These are phyloP conservation scores for Penicillium tannophilum DNA, from an alignment of 495 filamentous ascomycete species.

Conservation along the genomic window DNA sequence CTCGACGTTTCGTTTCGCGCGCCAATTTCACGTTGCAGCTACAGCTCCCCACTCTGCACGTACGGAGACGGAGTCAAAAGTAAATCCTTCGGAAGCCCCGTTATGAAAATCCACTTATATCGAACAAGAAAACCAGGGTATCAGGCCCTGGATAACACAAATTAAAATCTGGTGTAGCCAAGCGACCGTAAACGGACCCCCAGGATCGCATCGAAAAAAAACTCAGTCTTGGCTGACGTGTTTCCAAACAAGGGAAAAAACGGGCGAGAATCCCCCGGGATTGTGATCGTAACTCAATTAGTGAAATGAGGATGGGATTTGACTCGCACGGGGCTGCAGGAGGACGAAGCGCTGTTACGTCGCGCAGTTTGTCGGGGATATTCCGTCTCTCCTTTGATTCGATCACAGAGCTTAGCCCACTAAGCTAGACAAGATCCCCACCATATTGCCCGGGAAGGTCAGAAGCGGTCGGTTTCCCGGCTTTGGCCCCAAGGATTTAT, in stretches of 20 bases:
- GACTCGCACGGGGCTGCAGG: slow-evolving; percentile 35
- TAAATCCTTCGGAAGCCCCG: slow-evolving; percentile 3
- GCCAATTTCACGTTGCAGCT: background rate
- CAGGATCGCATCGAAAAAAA: background rate
- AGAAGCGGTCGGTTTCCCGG: background rate
- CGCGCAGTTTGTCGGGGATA: slow-evolving; percentile 4
- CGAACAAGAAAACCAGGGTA: background rate
- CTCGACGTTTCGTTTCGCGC: slow-evolving; percentile 14
- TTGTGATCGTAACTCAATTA: slow-evolving; percentile 25
- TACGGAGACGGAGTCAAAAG: background rate
- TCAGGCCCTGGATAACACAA: background rate
- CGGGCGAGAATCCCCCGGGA: slow-evolving; percentile 37
- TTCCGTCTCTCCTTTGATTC: slow-evolving; percentile 3
- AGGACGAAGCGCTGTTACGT: slow-evolving; percentile 29
- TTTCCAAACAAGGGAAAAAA: background rate
- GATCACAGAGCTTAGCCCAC: background rate
- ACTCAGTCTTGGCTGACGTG: slow-evolving; percentile 13
- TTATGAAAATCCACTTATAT: background rate
- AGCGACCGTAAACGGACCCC: background rate
- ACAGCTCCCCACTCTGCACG: slow-evolving; percentile 17
- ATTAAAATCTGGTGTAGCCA: background rate
- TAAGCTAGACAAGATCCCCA: background rate
- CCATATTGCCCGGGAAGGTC: background rate
- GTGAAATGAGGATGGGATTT: background rate
- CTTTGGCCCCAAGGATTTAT: background rate